A percentile compares a stretch with the other conserved stretches of the same genome.
phyloP scores from a whole-genome alignment of 176 grass and related monocot species.

The sorghum (Sorghum bicolor) region DNA sequence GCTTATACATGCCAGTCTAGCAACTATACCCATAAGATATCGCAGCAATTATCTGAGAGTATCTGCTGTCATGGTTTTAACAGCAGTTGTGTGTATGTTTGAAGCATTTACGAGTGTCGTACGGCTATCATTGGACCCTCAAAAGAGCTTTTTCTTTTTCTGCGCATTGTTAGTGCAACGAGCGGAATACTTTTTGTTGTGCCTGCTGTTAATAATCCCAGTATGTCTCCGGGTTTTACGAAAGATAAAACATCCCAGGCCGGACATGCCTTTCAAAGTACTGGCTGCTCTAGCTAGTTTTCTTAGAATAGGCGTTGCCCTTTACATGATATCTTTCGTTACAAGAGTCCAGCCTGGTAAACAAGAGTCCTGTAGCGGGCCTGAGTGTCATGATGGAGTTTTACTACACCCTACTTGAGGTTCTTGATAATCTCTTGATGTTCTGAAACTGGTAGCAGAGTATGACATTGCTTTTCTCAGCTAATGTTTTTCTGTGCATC shows the following conservation, averaged over 20 bases:
- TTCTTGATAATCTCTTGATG: not conserved
- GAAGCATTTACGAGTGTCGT: not conserved
- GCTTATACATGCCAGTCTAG: not conserved
- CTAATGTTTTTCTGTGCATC: not conserved
- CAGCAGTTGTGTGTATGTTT: not conserved
- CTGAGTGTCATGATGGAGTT: not conserved
- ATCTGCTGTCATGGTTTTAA: not conserved
- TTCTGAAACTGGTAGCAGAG: not conserved
- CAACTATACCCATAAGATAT: not conserved
- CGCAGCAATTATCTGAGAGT: not conserved
- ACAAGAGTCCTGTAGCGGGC: not conserved
- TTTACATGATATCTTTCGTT: not conserved
- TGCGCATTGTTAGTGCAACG: accelerated
- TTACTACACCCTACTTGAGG: not conserved
- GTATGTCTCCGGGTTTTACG: not conserved
- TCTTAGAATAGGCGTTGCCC: no score
- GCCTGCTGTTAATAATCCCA: not conserved
- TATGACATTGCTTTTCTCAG: not conserved
- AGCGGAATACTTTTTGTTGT: not conserved
- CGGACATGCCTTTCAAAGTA: not conserved
- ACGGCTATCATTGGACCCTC: not conserved
- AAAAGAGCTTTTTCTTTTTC: not conserved
- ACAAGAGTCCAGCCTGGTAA: not conserved
- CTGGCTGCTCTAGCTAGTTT: not conserved
- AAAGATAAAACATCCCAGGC: not conserved